These are phyloP conservation scores for Plasmodium fragile DNA, from an alignment of 169 alveolate species.

Conservation along the genomic window DNA sequence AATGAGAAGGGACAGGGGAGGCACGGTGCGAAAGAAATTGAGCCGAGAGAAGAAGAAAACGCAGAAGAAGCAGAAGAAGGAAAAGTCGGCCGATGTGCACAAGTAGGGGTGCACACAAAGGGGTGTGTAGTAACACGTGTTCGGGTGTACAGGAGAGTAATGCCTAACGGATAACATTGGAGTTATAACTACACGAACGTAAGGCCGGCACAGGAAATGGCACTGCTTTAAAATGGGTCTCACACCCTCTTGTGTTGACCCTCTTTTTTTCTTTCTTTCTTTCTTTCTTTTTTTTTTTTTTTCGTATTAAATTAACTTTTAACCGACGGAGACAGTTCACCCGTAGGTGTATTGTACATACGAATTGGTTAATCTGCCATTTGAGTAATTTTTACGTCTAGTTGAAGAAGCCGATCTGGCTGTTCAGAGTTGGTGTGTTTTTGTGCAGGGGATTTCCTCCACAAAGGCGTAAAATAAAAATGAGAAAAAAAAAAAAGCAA, in stretches of 20 bases:
- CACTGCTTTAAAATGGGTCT: not conserved
- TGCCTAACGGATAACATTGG: not conserved
- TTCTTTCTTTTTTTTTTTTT: not conserved
- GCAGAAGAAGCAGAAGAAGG: conserved; percentile 71
- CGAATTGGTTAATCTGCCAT: not conserved
- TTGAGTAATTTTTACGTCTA: not conserved
- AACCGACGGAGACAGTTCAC: not conserved
- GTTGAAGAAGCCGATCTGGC: not conserved
- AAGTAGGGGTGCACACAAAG: conserved; percentile 6
- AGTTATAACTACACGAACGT: not conserved
- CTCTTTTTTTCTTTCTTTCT: not conserved
- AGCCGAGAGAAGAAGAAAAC: conserved; percentile 75
- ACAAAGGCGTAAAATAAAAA: not conserved
- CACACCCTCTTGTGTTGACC: not conserved
- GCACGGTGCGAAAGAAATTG: conserved; percentile 73
- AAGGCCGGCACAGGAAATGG: not conserved
- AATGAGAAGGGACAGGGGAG: conserved; percentile 77
- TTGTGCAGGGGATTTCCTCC: not conserved
- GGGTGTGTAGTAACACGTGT: not conserved
- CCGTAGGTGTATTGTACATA: not conserved
- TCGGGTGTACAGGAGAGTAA: not conserved
- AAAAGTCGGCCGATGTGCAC: conserved; percentile 32
- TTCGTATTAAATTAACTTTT: not conserved
- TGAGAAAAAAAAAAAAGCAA: not conserved
- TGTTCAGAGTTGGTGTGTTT: not conserved